Percentiles rank a stretch among this genome's conserved stretches.
phyloP scores from a whole-genome alignment of 2,329 filamentous ascomycete genomes.

The Raffaelea ambrosiae region DNA sequence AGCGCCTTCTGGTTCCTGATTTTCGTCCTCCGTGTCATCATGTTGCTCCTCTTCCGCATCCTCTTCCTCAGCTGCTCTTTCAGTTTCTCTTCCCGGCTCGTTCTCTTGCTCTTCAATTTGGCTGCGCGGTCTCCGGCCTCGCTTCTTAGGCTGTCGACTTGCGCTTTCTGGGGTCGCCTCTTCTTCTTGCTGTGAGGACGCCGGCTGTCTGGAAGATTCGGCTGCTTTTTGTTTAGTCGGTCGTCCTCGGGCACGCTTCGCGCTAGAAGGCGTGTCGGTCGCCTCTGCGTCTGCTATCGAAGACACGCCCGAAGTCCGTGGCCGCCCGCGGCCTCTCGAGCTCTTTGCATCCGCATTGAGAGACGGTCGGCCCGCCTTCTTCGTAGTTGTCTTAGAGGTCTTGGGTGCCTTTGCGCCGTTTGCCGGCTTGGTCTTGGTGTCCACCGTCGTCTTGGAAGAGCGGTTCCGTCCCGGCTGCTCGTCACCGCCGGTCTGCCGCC shows the following conservation, averaged over 20 bases:
- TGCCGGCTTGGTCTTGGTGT: not conserved
- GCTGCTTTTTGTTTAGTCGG: not conserved
- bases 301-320: too few relatives aligned
- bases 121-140: not conserved
- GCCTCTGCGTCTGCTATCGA: not conserved
- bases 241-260: not conserved
- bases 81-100: not conserved
- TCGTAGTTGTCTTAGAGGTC: not conserved
- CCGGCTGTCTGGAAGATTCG: not conserved
- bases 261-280: not conserved
- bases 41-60: not conserved
- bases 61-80: not conserved
- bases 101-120: not conserved
- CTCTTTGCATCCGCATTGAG: not conserved
- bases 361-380: not conserved
- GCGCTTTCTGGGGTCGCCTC: not conserved
- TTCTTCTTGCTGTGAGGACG: not conserved
- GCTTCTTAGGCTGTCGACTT: not conserved
- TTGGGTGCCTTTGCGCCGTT: not conserved
- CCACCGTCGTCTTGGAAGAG: not conserved
- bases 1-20: not conserved
- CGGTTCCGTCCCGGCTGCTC: not conserved
- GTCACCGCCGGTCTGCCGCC: conserved; percentile 2
- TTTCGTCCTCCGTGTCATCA: not conserved
- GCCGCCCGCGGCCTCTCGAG: not conserved